Conservation (phyloP, 768 basidiomycete species). For the Hemileccinum rubropunctum region DNA sequence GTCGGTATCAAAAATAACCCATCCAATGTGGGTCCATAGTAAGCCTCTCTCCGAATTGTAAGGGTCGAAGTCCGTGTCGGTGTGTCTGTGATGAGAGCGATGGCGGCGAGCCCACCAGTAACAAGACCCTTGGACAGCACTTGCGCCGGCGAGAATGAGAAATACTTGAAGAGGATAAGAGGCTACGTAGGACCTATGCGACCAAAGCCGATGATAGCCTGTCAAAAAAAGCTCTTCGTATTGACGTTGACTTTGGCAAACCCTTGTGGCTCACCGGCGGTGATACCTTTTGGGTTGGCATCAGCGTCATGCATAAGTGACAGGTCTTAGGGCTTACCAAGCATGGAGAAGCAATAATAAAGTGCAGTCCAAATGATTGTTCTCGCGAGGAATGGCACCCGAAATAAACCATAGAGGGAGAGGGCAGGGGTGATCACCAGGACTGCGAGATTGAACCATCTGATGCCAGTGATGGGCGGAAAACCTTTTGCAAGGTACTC, state of each 20-base stretch:
- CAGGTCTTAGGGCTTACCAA: constrained; percentile 46
- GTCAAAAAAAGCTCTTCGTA: constrained; percentile 7
- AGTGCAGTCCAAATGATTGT: constrained; percentile 60
- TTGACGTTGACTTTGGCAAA: background rate
- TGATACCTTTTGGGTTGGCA: constrained; percentile 41
- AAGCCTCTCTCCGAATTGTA: constrained; percentile 79
- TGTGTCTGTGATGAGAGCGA: constrained; percentile 81
- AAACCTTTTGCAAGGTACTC: constrained; percentile 28
- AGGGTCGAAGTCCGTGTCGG: constrained; percentile 84
- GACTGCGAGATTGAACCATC: constrained; percentile 76
- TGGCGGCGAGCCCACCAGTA: constrained; percentile 86
- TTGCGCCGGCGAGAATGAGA: constrained; percentile 71
- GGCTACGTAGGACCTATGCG: constrained; percentile 81
- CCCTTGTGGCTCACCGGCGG: constrained; percentile 38
- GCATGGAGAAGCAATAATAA: constrained; percentile 87
- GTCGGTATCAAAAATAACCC: constrained; percentile 78
- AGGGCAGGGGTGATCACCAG: constrained; percentile 70
- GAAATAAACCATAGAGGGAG: constrained; percentile 64
- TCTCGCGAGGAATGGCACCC: constrained; percentile 41
- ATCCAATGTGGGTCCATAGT: constrained; percentile 79
- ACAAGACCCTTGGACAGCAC: constrained; percentile 84
- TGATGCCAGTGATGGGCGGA: constrained; percentile 53
- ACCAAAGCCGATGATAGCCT: constrained; percentile 86
- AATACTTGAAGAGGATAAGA: constrained; percentile 66
- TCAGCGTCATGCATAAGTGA: constrained; percentile 12